Conservation (phyloP, 805 yeast genomes). For the Isabelozyma gotoi region DNA sequence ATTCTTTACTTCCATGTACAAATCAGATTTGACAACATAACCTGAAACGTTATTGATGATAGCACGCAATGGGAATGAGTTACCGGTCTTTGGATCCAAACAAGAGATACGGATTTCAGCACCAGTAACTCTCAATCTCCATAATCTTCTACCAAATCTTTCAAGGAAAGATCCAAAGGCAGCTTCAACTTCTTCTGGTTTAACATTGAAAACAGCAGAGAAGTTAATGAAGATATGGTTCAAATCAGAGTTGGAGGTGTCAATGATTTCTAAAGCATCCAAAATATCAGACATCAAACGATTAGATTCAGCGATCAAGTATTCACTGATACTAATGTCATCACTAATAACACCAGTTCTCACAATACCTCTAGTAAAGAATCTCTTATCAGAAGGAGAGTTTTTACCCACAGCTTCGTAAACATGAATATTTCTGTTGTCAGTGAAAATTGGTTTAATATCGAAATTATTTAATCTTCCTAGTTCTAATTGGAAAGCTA, state of each 20-base stretch:
- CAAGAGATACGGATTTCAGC: slow-evolving; percentile 97
- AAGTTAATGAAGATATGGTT: slow-evolving; percentile 97
- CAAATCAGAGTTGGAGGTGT: slow-evolving; percentile 91
- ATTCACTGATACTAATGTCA: slow-evolving; percentile 89
- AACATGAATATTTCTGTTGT: slow-evolving; percentile 95
- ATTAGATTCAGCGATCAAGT: slow-evolving; percentile 93
- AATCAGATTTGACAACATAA: slow-evolving; percentile 92
- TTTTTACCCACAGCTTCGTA: slow-evolving; percentile 95
- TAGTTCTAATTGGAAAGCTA: slow-evolving; percentile 95
- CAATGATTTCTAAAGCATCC: slow-evolving; percentile 92
- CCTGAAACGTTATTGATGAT: slow-evolving; percentile 96
- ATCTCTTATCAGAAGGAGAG: slow-evolving; percentile 90
- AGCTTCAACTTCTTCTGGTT: slow-evolving; percentile 94
- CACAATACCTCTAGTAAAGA: slow-evolving; percentile 94
- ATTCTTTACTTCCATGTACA: slow-evolving; percentile 92
- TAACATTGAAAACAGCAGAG: slow-evolving; percentile 90
- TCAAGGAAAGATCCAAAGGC: slow-evolving; percentile 98
- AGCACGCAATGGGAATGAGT: slow-evolving; percentile 94
- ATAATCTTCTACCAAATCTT: slow-evolving; percentile 93
- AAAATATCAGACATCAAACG: slow-evolving; percentile 93
- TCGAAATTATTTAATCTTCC: slow-evolving; percentile 93
- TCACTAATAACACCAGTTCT: slow-evolving; percentile 94
- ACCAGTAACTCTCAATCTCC: slow-evolving; percentile 95
- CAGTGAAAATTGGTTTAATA: slow-evolving; percentile 92
- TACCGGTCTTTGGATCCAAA: slow-evolving; percentile 82